phyloP scores from a whole-genome alignment of 2,329 filamentous ascomycete genomes.

The Microascus cirrosus region DNA sequence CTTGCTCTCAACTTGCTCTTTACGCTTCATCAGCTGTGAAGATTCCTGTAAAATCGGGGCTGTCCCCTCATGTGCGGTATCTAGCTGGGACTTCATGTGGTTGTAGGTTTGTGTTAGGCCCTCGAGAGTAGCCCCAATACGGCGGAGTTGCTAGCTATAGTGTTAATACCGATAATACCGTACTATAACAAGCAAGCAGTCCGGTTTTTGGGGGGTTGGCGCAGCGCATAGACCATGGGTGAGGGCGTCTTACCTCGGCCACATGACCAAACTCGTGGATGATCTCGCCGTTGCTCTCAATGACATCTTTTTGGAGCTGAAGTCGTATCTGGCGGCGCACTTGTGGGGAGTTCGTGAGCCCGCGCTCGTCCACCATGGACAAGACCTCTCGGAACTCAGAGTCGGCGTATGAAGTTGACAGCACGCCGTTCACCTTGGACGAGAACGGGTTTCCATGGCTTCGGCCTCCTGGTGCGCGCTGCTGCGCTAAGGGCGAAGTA shows the following conservation, averaged over 20 bases:
- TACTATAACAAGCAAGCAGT: not conserved
- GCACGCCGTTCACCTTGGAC: slow-evolving; percentile 70
- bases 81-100: slow-evolving; percentile 69
- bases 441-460: slow-evolving; percentile 51
- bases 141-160: slow-evolving; percentile 61
- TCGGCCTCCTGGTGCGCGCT: not conserved
- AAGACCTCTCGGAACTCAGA: slow-evolving; percentile 82
- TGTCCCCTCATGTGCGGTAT: slow-evolving; percentile 64
- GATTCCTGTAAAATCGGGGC: slow-evolving; percentile 68
- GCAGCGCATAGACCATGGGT: not conserved
- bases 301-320: slow-evolving; percentile 82
- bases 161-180: not conserved
- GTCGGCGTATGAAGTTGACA: slow-evolving; percentile 89
- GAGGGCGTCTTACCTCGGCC: slow-evolving; percentile 54
- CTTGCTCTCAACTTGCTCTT: slow-evolving; percentile 65
- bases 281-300: slow-evolving; percentile 83
- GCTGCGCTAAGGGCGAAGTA: not conserved
- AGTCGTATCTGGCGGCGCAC: slow-evolving; percentile 69
- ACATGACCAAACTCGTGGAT: slow-evolving; percentile 81
- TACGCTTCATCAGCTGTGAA: slow-evolving; percentile 59
- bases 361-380: slow-evolving; percentile 61
- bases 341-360: slow-evolving; percentile 63
- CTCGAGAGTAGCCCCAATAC: slow-evolving; percentile 68
- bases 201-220: not conserved
- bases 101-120: slow-evolving; percentile 70